phyloP scores from a whole-genome alignment of 2,329 filamentous ascomycete species.

The Aspergillus pseudotamarii region DNA sequence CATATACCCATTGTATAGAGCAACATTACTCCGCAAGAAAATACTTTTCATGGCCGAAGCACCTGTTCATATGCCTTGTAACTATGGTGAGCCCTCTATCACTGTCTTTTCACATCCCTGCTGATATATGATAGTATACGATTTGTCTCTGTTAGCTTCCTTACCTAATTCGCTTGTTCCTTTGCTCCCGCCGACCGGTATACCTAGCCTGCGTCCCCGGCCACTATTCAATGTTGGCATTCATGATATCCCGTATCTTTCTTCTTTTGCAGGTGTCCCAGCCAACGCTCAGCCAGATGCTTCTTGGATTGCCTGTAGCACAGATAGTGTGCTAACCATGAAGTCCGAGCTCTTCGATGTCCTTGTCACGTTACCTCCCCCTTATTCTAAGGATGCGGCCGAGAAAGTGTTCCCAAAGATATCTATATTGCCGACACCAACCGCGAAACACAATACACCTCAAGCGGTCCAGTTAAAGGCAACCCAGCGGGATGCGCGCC shows the following conservation, averaged over 20 bases:
- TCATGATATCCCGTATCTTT: conserved; percentile 82
- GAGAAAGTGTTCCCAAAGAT: conserved; percentile 76
- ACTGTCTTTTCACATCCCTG: conserved; percentile 18
- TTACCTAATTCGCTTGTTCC: conserved; percentile 75
- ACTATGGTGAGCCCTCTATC: conserved; percentile 70
- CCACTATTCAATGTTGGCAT: conserved; percentile 93
- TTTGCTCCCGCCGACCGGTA: conserved; percentile 64
- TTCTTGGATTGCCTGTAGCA: conserved; percentile 94
- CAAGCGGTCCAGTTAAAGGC: conserved; percentile 64
- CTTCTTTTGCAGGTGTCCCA: conserved; percentile 61
- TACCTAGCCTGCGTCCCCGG: conserved; percentile 66
- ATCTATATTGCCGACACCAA: conserved; percentile 61
- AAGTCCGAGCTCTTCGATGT: conserved; percentile 89
- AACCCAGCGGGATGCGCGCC: conserved; percentile 84
- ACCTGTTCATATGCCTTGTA: conserved; percentile 81
- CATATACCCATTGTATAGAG: conserved; percentile 87
- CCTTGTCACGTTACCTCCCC: conserved; percentile 76
- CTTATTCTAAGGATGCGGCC: conserved; percentile 59
- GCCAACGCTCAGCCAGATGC: conserved; percentile 42
- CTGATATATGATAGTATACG: conserved; percentile 68
- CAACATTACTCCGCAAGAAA: conserved; percentile 81
- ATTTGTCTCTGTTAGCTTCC: conserved; percentile 89
- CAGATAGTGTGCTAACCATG: conserved; percentile 85
- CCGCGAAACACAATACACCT: conserved; percentile 48
- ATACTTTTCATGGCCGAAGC: conserved; percentile 85